Conservation (phyloP, 2,329 filamentous ascomycete species). For the Zasmidium angulare region DNA sequence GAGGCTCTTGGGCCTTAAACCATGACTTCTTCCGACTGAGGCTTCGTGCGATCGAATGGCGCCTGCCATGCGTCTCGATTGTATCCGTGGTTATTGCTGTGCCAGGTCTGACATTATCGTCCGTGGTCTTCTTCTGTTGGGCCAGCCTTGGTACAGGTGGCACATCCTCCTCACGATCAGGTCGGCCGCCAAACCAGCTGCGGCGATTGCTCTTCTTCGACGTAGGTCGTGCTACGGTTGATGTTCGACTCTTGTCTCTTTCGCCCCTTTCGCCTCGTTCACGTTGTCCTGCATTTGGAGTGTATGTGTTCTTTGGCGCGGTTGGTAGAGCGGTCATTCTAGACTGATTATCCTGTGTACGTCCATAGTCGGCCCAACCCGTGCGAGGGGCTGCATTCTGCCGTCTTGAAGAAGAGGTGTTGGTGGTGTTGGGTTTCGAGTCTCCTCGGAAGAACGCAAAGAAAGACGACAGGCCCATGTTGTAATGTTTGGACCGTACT, state of each 20-base stretch:
- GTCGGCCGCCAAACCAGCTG: slow-evolving; percentile 28
- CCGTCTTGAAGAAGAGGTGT: not conserved
- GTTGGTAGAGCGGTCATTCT: slow-evolving; percentile 1
- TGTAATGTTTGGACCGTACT: not conserved
- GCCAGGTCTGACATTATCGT: not conserved
- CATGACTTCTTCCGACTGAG: not conserved
- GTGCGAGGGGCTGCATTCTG: not conserved
- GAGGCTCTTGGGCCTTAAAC: not conserved
- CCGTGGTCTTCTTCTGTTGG: not conserved
- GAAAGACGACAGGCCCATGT: slow-evolving; percentile 8
- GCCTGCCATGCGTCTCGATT: not conserved
- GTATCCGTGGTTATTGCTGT: not conserved
- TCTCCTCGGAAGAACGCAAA: not conserved
- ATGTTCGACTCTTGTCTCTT: slow-evolving; percentile 10
- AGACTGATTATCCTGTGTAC: not conserved
- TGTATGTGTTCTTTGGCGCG: not conserved
- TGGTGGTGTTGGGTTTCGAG: not conserved
- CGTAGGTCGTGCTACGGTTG: slow-evolving; percentile 12
- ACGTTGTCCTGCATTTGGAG: not conserved
- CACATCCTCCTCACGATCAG: slow-evolving; percentile 20
- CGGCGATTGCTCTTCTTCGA: slow-evolving; percentile 20
- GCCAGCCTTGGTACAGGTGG: slow-evolving; percentile 22
- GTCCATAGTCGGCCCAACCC: not conserved
- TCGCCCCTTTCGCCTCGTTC: slow-evolving; percentile 3
- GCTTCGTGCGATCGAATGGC: not conserved